A percentile compares a stretch with the other conserved stretches of the same genome.
Conservation (phyloP, 192 early-diverging fungal genomes). For the Coemansia sp. region DNA sequence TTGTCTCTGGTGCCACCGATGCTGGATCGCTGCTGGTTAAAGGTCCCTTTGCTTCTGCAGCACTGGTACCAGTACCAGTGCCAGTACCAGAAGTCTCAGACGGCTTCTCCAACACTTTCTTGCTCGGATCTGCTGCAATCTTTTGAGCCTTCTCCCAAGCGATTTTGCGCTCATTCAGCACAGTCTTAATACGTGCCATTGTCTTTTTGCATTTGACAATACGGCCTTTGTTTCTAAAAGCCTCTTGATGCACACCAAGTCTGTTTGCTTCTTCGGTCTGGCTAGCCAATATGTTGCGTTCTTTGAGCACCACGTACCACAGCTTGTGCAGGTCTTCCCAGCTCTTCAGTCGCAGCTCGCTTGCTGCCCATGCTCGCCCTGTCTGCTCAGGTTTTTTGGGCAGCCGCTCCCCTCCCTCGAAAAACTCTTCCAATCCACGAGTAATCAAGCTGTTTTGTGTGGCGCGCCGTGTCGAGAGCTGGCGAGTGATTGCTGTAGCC, state of each 20-base stretch:
- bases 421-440: constrained; percentile 67
- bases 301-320: constrained; percentile 88
- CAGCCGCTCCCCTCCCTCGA: constrained; percentile 57
- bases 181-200: constrained; percentile 81
- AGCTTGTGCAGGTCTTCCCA: constrained; percentile 97
- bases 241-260: constrained; percentile 55
- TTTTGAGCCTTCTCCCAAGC: constrained; percentile 62
- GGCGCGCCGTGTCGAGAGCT: constrained; percentile 41
- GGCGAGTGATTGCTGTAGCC: constrained; percentile 25
- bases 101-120: not conserved
- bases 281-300: constrained; percentile 77
- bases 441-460: constrained; percentile 52
- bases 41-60: constrained; percentile 4
- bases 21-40: not conserved
- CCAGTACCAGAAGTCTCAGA: not conserved
- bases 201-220: constrained; percentile 78
- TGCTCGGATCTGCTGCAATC: not conserved
- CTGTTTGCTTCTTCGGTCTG: constrained; percentile 68
- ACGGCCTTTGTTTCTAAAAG: constrained; percentile 65
- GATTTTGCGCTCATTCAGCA: constrained; percentile 70
- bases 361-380: constrained; percentile 84
- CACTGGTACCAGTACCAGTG: not conserved
- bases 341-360: constrained; percentile 87
- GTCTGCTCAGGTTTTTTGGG: constrained; percentile 55
- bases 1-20: too few species aligned